These are phyloP conservation scores for Stemphylium lycopersici DNA, from an alignment of 2,329 filamentous ascomycete genomes.

Conservation along the genomic window DNA sequence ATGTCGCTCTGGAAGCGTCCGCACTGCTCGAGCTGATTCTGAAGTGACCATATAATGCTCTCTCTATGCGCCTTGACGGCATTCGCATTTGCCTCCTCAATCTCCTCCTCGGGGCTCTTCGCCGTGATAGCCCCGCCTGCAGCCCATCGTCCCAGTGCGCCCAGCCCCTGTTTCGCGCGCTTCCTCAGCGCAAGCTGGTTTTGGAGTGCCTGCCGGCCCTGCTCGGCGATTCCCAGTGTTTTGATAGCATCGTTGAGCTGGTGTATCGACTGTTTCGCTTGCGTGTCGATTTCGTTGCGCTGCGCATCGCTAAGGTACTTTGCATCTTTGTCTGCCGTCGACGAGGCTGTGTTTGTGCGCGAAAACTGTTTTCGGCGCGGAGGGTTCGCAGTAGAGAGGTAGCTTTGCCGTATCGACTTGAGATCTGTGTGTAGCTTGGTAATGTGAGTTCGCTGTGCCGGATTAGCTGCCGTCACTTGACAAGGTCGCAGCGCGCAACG, in stretches of 20 bases:
- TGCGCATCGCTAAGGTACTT: slow-evolving; percentile 77
- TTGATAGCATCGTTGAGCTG: slow-evolving; percentile 83
- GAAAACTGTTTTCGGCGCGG: slow-evolving; percentile 60
- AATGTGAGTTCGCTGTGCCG: slow-evolving; percentile 79
- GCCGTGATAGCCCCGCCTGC: slow-evolving; percentile 58
- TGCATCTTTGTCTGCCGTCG: slow-evolving; percentile 51
- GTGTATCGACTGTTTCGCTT: slow-evolving; percentile 83
- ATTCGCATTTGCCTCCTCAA: slow-evolving; percentile 73
- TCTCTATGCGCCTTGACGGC: slow-evolving; percentile 75
- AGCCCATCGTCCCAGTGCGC: slow-evolving; percentile 72
- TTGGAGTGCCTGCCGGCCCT: slow-evolving; percentile 78
- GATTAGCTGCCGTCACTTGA: slow-evolving; percentile 30
- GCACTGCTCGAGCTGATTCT: slow-evolving; percentile 75
- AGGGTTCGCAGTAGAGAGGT: slow-evolving; percentile 80
- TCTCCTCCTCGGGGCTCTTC: slow-evolving; percentile 70
- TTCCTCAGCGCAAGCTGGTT: slow-evolving; percentile 73
- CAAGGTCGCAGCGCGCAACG: slow-evolving; percentile 21
- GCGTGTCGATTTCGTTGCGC: slow-evolving; percentile 84
- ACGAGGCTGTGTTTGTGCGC: slow-evolving; percentile 34
- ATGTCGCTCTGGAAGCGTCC: slow-evolving; percentile 82
- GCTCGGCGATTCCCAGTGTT: slow-evolving; percentile 79
- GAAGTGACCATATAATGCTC: slow-evolving; percentile 81
- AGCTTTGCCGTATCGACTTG: slow-evolving; percentile 81
- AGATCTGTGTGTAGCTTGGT: slow-evolving; percentile 79
- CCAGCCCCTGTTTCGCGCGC: slow-evolving; percentile 65